phyloP scores from a whole-genome alignment of 129 eudicot species.

The Artemisia argyi region DNA sequence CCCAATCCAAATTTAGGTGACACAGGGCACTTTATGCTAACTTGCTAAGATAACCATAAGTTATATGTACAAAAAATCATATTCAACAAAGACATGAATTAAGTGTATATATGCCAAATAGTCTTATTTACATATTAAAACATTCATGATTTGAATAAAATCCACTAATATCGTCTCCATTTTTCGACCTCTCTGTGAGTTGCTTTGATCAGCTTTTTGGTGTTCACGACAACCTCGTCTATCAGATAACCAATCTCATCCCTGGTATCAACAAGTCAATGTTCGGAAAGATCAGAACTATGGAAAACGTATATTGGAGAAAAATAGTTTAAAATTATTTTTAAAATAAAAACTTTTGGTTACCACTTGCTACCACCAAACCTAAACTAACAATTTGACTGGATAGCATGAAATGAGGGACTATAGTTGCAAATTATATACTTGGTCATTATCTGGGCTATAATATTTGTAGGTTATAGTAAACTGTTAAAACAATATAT shows the following conservation, averaged over 20 bases:
- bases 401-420: too few relatives aligned
- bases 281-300: constrained; percentile 5
- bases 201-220: constrained; percentile 72
- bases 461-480: too few relatives aligned
- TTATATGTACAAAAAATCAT: too few relatives aligned
- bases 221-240: constrained; percentile 72
- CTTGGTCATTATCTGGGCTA: too few relatives aligned
- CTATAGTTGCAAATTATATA: too few relatives aligned
- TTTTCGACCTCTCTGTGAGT: constrained; percentile 80
- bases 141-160: background rate
- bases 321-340: background rate
- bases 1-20: background rate
- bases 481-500: too few relatives aligned
- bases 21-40: background rate
- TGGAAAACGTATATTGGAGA: background rate
- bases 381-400: too few relatives aligned
- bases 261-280: constrained; percentile 36
- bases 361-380: background rate
- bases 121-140: constrained; percentile 31
- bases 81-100: background rate
- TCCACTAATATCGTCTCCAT: constrained; percentile 58
- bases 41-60: too few relatives aligned
- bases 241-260: constrained; percentile 70
- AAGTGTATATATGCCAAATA: constrained; percentile 6
- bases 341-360: background rate